Base-by-base conservation (phyloP, 2,329 filamentous ascomycete genomes). In the Fragosphaeria purpurea region DNA sequence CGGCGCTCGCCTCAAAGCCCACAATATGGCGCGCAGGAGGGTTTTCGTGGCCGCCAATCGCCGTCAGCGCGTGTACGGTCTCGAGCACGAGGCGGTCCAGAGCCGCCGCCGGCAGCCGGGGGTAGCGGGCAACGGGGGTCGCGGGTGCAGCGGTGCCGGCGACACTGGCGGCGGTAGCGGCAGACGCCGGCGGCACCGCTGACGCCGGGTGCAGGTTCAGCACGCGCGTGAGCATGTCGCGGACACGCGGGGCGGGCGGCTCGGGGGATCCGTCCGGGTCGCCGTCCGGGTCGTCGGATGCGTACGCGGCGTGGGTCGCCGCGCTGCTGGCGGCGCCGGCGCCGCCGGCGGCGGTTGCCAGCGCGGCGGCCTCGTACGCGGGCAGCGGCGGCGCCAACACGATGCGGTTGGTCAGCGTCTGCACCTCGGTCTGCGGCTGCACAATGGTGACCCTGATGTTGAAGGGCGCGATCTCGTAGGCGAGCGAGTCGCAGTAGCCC, bases 381-480 rank as follows among this genome's bases (percentile, higher is more conserved):
- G 72, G 75, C 62, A 95, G 78, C 38, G 83, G 82, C 5, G 91
- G 90, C 3, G 87, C 86, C 58, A 91, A 88, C 46, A 83, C 85
- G 59, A 97, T 85, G 50, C 85, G 83, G 68, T 95, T 95, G 33
- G 88, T 93, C 51, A 97, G 75, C 35, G 88, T 82, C 56, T 85
- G 82, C 55, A 95, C 87, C 70, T 97, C 91, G 69, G 95, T 88
- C 67, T 89, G 94, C 32, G 90, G 89, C 71, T 98, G 91, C 43
- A 98, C 85, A 58, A 97, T 90, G 41, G 89, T 96, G 66, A 97
- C 80, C 67, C 91, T 95, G 70, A 97, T 82, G 68, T 96, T 96
- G 72, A 97, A 97, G 0, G 93, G 93, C 0, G 91, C 86, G 56
- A 98, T 86, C 68, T 98, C 93, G 67, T 96, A 98, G 1, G 91